Conservation (phyloP, 2,329 filamentous ascomycete species). For the Hypocreales sp. region DNA sequence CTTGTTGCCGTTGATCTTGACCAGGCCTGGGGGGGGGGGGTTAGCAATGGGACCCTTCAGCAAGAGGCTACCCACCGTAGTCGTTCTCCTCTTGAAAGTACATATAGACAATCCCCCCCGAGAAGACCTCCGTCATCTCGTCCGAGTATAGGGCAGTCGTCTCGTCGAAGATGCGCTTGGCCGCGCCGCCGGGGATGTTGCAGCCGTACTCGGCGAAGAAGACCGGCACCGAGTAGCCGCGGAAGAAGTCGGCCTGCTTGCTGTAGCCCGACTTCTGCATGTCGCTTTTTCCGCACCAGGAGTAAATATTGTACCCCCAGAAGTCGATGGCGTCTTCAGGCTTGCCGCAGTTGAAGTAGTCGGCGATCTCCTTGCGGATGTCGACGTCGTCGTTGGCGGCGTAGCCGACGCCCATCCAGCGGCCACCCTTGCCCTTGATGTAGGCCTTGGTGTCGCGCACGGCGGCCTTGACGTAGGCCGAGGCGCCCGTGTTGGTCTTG, state of each 20-base stretch:
- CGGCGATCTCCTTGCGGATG: slow-evolving; percentile 67
- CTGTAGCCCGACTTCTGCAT: slow-evolving; percentile 67
- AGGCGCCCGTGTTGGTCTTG: slow-evolving; percentile 74
- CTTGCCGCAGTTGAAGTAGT: slow-evolving; percentile 86
- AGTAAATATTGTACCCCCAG: slow-evolving; percentile 99
- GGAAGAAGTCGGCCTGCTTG: slow-evolving; percentile 72
- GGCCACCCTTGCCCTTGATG: slow-evolving; percentile 66
- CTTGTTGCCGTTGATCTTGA: slow-evolving; percentile 38
- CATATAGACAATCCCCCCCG: slow-evolving; percentile 97
- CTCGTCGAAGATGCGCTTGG: slow-evolving; percentile 69
- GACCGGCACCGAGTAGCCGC: slow-evolving; percentile 76
- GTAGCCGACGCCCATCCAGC: slow-evolving; percentile 80
- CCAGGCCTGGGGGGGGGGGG: no score
- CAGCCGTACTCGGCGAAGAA: slow-evolving; percentile 99
- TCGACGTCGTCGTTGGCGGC: slow-evolving; percentile 84
- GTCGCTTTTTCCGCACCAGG: slow-evolving; percentile 83
- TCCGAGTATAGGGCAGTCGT: slow-evolving; percentile 64
- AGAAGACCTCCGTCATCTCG: slow-evolving; percentile 78
- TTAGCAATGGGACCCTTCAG: no score
- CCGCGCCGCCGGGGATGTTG: slow-evolving; percentile 48
- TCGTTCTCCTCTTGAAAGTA: slow-evolving; percentile 87
- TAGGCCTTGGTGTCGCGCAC: slow-evolving; percentile 93
- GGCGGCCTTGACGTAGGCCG: slow-evolving; percentile 92
- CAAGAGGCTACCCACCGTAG: slow-evolving; percentile 56
- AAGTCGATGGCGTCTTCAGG: slow-evolving; percentile 65